These are phyloP conservation scores for Boechera divaricarpa DNA, from an alignment of 345 rosid species.

Conservation along the genomic window DNA sequence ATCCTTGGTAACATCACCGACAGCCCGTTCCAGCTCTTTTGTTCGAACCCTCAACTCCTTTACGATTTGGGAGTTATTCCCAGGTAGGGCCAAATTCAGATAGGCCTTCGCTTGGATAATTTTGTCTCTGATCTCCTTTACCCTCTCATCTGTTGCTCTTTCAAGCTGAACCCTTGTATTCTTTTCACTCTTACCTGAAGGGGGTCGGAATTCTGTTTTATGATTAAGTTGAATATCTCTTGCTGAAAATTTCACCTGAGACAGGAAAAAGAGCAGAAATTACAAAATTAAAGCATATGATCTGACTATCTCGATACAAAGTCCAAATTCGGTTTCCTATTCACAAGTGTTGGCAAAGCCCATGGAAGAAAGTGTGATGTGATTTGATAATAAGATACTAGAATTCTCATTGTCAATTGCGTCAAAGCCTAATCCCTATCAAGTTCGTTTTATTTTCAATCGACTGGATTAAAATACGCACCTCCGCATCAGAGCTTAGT, in stretches of 20 bases:
- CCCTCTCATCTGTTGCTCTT: slow-evolving; percentile 56
- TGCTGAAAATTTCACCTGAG: slow-evolving; percentile 48
- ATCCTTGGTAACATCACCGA: slow-evolving; percentile 66
- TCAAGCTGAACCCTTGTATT: slow-evolving; percentile 32
- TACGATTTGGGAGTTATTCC: slow-evolving; percentile 71
- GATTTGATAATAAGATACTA: slow-evolving; percentile 7
- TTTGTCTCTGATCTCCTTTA: slow-evolving; percentile 79
- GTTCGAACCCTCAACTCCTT: slow-evolving; percentile 76
- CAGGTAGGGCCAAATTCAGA: slow-evolving; percentile 65
- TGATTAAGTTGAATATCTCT: slow-evolving; percentile 45
- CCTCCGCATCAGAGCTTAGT: slow-evolving; percentile 51
- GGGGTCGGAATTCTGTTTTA: slow-evolving; percentile 35
- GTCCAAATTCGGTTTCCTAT: slow-evolving; percentile 12
- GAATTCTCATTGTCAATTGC: slow-evolving; percentile 20
- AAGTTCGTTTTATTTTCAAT: slow-evolving; percentile 13
- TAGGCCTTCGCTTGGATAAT: slow-evolving; percentile 79
- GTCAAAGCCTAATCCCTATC: slow-evolving; percentile 21
- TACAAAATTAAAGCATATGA: slow-evolving; percentile 11
- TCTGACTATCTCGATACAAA: slow-evolving; percentile 17
- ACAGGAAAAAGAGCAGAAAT: slow-evolving; percentile 14
- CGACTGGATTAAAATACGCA: slow-evolving; percentile 26
- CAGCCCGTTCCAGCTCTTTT: slow-evolving; percentile 77
- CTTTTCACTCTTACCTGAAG: slow-evolving; percentile 56
- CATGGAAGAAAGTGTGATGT: neutral
- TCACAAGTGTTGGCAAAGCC: neutral